phyloP scores from a whole-genome alignment of 148 eudicot genomes.

The Pharnaceum exiguum region DNA sequence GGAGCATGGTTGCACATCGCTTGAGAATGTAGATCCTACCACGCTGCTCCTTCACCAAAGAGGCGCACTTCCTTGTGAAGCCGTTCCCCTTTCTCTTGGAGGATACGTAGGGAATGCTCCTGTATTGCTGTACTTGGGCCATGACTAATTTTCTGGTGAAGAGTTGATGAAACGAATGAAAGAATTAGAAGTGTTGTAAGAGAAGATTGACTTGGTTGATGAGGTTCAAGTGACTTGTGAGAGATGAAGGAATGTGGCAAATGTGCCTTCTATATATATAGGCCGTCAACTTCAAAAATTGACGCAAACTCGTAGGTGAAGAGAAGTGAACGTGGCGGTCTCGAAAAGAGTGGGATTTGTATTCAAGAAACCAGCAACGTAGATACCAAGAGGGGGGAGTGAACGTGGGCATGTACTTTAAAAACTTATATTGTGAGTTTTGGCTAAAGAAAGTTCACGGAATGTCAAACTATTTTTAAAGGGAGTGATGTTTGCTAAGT shows the following conservation, averaged over 20 bases:
- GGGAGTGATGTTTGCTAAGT: conserved; percentile 8
- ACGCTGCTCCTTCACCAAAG: conserved; percentile 72
- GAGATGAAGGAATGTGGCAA: conserved; percentile 2
- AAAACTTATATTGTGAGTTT: neutral
- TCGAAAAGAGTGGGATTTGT: conserved; percentile 38
- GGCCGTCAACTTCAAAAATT: neutral
- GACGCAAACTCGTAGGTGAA: conserved; percentile 1
- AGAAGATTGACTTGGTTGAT: too few species aligned
- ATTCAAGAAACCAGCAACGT: conserved; percentile 17
- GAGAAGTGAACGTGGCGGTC: conserved; percentile 31
- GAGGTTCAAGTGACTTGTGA: conserved; percentile 35
- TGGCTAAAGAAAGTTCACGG: neutral
- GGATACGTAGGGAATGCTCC: conserved; percentile 15
- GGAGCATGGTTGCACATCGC: conserved; percentile 89
- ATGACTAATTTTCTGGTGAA: conserved; percentile 16
- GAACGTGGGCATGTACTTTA: conserved; percentile 38
- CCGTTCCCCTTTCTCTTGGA: conserved; percentile 44
- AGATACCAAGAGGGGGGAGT: conserved; percentile 21
- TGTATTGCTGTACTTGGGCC: conserved; percentile 41
- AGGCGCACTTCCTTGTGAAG: conserved; percentile 67
- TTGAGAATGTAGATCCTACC: conserved; percentile 74
- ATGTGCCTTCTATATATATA: conserved; percentile 21
- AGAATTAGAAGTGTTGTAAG: neutral
- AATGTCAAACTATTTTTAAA: conserved; percentile 16
- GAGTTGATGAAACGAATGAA: neutral